Evolutionary conservation across 2,329 filamentous ascomycete genomes (phyloP), one percentile per base, ranked within the genome.

Genomic region (Fusarium longipes): DNA sequence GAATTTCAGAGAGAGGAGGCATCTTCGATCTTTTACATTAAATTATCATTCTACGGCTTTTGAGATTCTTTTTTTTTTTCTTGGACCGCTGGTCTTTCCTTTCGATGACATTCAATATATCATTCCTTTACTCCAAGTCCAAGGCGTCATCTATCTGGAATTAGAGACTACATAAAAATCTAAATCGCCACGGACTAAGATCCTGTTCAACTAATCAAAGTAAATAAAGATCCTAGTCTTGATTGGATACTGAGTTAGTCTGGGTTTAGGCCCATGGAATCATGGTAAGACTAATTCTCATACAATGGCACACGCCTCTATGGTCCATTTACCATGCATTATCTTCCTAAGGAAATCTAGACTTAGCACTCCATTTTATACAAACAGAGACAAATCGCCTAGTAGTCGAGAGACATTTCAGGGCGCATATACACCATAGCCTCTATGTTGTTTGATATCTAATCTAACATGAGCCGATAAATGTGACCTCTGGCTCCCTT

Each of bases 71-170:
- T 29, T n/a, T n/a, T n/a, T n/a, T n/a, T n/a, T n/a, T n/a, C n/a
- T n/a, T n/a, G n/a, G 2, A 18, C 2, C 5, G 18, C 11, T 8
- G 7, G 8, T 20, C 25, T 15, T 18, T 3, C 36, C 22, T 25
- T 38, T 38, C 45, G 20, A 27, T 10, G 15, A 15, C 10, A 20
- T 18, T 25, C 8, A 18, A 48, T 10, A 9, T 7, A 27, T 11
- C 18, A 18, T 44, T 38, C 39, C n/a, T n/a, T 48, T 30, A n/a
- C 12, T 33, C 22, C 12, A 35, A 32, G 43, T 69, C 44, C 11
- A 48, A 29, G 40, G 25, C 65, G 44, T 66, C 65, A 68, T 69
- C n/a, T 51, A 62, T 57, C 39, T 18, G 9, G 39, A 33, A 22
- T 8, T n/a, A 15, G 39, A 44, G 27, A 38, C 25, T 25, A 36